Percentiles rank a stretch among this genome's conserved stretches.
These are phyloP conservation scores for Ophiostoma perfectum DNA, from an alignment of 2,329 filamentous ascomycete species.

Conservation along the genomic window DNA sequence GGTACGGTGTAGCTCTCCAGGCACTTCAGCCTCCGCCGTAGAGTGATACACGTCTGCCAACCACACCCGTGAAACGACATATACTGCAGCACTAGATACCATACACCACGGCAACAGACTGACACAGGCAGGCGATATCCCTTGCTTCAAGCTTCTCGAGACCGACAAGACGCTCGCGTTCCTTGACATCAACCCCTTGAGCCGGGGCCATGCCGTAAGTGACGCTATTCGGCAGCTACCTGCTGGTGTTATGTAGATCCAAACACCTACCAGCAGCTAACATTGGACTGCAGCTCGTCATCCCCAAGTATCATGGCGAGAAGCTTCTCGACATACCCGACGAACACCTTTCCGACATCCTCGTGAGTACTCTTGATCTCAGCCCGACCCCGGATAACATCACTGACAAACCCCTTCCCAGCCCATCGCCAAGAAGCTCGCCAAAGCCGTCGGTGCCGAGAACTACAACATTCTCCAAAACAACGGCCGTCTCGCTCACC, in stretches of 20 bases:
- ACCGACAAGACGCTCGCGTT: constrained; percentile 91
- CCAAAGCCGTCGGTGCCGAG: constrained; percentile 63
- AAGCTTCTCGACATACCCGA: constrained; percentile 93
- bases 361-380: constrained; percentile 48
- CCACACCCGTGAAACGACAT: background rate
- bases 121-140: constrained; percentile 70
- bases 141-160: constrained; percentile 93
- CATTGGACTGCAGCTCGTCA: constrained; percentile 65
- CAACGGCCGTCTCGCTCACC: constrained; percentile 86
- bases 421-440: constrained; percentile 83
- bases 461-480: constrained; percentile 97
- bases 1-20: no score
- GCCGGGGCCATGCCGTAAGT: constrained; percentile 79
- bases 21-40: no score
- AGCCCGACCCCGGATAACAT: background rate
- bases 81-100: background rate
- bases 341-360: constrained; percentile 72
- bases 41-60: background rate
- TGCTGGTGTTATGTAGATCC: background rate
- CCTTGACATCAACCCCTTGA: constrained; percentile 89
- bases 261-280: background rate
- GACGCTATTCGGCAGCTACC: background rate
- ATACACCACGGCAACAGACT: background rate
- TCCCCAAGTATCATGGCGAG: constrained; percentile 88
- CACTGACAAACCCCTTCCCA: constrained; percentile 30